Evolutionary conservation across 2,329 filamentous ascomycete species (phyloP), one percentile per base, ranked within the genome.

Genomic region (Fusarium tuaranense): DNA sequence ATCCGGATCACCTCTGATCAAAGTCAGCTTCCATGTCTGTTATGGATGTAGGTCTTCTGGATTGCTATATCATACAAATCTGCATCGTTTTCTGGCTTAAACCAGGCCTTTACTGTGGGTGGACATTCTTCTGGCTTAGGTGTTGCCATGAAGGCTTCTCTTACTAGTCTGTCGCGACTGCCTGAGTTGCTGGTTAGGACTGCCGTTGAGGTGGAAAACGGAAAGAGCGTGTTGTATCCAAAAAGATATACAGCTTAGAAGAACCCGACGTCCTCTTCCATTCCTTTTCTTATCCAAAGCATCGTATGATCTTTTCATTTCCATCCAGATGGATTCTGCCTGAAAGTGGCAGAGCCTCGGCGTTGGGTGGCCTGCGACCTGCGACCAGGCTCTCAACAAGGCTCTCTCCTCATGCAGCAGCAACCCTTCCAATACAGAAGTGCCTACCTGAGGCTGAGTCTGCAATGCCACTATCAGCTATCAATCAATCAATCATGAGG

Each of bases 21-120:
- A 25, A 8, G 41, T 46, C 20, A 22, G 41, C n/a, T 2, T 46
- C 13, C 30, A 32, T 32, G 38, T 41, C 38, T 41, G 16, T 38
- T 12, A 38, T 18, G 30, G 51, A 20, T 22, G n/a, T 18, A n/a
- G 27, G 27, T 10, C 51, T 30, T 12, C 13, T 4, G 12, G 10
- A 8, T 4, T 14, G 36, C 1, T 6, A 22, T 46, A 7, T 25
- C 44, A 36, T 68, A 70, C 68, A 61, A 13, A 9, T 68, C 38
- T 13, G 39, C 18, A 7, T 64, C 16, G 9, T 36, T 65, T 36
- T 34, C 30, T 36, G 65, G 65, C 2, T 34, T 51, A 36, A 68
- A 68, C 65, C 68, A 70, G 32, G 36, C 36, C 2, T 14, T 64
- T 27, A 70, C 27, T 20, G 13, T 51, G 4, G 22, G 16, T 4